Evolutionary conservation across 2,329 filamentous ascomycete genomes (phyloP).

Genomic region (Phaeosphaeria sp.): DNA sequence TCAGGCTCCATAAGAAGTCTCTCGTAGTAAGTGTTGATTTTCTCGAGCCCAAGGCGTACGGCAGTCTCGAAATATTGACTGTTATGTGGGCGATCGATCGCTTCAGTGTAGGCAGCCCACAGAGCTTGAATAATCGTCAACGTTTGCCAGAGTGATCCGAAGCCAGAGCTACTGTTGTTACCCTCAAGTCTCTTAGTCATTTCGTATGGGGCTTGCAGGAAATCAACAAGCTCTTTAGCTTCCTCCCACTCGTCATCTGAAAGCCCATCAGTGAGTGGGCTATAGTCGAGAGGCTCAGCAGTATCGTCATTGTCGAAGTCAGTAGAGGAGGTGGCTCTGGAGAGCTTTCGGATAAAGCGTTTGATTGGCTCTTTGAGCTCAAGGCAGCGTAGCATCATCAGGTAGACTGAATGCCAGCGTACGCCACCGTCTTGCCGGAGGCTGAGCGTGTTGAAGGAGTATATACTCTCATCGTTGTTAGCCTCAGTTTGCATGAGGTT

Average conservation of each 20-base stretch:
- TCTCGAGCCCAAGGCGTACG: not conserved
- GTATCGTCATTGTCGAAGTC: not conserved
- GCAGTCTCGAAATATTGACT: not conserved
- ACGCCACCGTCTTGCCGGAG: constrained; percentile 10
- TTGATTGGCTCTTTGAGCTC: constrained; percentile 10
- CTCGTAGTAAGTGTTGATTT: not conserved
- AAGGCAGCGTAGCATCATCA: constrained; percentile 13
- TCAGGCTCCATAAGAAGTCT: not conserved
- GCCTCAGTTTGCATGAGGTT: not conserved
- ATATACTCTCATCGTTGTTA: not conserved
- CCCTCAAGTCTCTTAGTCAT: not conserved
- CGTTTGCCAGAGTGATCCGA: not conserved
- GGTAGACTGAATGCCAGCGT: constrained; percentile 10
- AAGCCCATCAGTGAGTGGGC: not conserved
- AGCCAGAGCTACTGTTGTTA: not conserved
- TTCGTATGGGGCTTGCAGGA: not conserved
- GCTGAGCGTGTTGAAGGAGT: constrained; percentile 3
- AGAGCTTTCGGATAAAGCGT: constrained; percentile 4
- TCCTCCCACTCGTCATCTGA: not conserved
- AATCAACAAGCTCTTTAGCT: not conserved
- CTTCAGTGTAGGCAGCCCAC: not conserved
- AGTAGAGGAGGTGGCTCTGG: too few relatives aligned
- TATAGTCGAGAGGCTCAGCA: not conserved
- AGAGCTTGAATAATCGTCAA: not conserved
- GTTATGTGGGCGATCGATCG: not conserved